Conservation (phyloP, 1,139 yeast species). For the Yamadazyma conglobata region DNA sequence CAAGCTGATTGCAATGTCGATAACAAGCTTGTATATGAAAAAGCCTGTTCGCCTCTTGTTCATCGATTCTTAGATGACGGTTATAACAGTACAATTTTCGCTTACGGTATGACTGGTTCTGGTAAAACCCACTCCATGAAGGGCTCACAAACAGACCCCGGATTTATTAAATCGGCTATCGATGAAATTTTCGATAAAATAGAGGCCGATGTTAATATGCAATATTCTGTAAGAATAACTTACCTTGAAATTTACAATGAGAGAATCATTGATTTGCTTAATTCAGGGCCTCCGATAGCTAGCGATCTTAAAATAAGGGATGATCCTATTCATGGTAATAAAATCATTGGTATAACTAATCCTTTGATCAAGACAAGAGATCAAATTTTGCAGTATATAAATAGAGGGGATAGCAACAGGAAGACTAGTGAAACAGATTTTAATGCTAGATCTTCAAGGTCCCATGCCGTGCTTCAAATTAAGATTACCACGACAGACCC, state of each 20-base stretch:
- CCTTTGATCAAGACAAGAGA: conserved; percentile 52
- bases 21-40: conserved; percentile 60
- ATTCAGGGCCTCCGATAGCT: conserved; percentile 16
- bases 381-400: conserved; percentile 60
- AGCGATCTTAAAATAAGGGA: conserved; percentile 71
- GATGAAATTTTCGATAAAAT: conserved; percentile 59
- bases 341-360: conserved; percentile 71
- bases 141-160: conserved; percentile 66
- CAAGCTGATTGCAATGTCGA: conserved; percentile 38
- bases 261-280: conserved; percentile 68
- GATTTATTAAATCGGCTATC: conserved; percentile 74
- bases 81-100: conserved; percentile 85
- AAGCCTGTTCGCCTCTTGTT: conserved; percentile 61
- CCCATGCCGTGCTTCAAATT: conserved; percentile 87
- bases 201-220: conserved; percentile 24
- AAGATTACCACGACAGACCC: conserved; percentile 47
- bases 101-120: conserved; percentile 87
- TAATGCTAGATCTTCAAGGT: conserved; percentile 80
- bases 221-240: conserved; percentile 53
- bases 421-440: conserved; percentile 88
- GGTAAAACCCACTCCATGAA: conserved; percentile 94
- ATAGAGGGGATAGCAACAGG: conserved; percentile 69
- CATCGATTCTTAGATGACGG: conserved; percentile 66
- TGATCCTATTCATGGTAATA: conserved; percentile 68
- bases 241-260: conserved; percentile 92